Percentiles rank a stretch among this genome's conserved stretches.
Evolutionary conservation across 2,329 filamentous ascomycete species (phyloP).

Genomic region (Chaetothyriales sp.): DNA sequence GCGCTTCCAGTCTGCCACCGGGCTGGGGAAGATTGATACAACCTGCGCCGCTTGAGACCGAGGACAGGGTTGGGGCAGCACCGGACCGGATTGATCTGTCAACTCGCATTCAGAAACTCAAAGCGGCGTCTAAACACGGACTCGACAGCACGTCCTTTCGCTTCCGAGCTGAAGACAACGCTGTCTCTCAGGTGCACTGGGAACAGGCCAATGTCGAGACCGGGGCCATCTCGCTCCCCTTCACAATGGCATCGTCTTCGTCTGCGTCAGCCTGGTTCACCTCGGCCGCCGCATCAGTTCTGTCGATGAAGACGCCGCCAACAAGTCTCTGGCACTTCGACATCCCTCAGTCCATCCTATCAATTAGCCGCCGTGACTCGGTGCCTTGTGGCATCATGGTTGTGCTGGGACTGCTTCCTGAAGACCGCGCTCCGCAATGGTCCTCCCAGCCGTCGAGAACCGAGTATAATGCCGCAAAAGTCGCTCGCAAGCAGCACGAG

Average conservation of each 20-base stretch:
- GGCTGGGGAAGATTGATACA: slow-evolving; percentile 35
- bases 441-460: slow-evolving; percentile 5
- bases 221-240: slow-evolving; percentile 9
- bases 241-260: slow-evolving; percentile 7
- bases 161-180: slow-evolving; percentile 17
- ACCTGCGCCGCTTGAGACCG: slow-evolving; percentile 9
- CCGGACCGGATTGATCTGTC: slow-evolving; percentile 11
- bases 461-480: slow-evolving; percentile 5
- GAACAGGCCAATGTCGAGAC: slow-evolving; percentile 17
- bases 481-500: slow-evolving; percentile 8
- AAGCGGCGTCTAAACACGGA: slow-evolving; percentile 12
- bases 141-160: slow-evolving; percentile 18
- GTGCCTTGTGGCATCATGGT: slow-evolving; percentile 21
- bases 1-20: slow-evolving; percentile 39
- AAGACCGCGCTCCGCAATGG: slow-evolving; percentile 19
- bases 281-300: slow-evolving; percentile 16
- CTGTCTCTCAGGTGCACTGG: slow-evolving; percentile 16
- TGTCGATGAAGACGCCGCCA: slow-evolving; percentile 9
- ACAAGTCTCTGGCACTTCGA: slow-evolving; percentile 17
- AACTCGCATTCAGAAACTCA: slow-evolving; percentile 14
- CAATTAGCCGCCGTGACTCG: slow-evolving; percentile 16
- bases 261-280: slow-evolving; percentile 18
- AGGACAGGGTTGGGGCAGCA: slow-evolving; percentile 5
- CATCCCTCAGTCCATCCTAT: slow-evolving; percentile 14
- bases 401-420: slow-evolving; percentile 16